phyloP scores from a whole-genome alignment of 345 rosid genomes.

The Durio zibethinus region DNA sequence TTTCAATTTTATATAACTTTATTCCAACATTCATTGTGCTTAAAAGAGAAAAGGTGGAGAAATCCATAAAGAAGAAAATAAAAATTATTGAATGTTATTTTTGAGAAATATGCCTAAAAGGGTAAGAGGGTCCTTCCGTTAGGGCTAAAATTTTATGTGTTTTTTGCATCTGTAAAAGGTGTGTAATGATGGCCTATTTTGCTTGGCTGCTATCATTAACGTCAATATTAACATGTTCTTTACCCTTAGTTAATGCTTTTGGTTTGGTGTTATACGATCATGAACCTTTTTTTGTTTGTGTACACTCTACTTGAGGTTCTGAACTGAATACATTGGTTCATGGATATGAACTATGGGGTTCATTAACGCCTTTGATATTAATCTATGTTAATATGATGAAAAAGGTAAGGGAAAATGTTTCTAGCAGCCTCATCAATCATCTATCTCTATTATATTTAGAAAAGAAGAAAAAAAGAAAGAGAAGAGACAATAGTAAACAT shows the following conservation, averaged over 20 bases:
- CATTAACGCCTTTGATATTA: no score
- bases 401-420: no score
- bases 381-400: not conserved
- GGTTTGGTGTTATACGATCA: constrained; percentile 16
- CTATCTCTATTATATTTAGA: no score
- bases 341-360: no score
- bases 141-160: not conserved
- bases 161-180: no score
- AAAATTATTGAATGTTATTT: not conserved
- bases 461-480: no score
- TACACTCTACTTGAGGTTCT: not conserved
- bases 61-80: not conserved
- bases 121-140: not conserved
- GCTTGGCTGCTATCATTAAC: not conserved
- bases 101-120: not conserved
- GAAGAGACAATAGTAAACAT: no score
- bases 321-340: not conserved
- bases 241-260: not conserved
- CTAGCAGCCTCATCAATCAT: no score
- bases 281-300: not conserved
- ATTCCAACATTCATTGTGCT: not conserved
- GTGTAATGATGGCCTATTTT: no score
- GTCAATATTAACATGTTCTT: constrained; percentile 12
- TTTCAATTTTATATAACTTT: not conserved
- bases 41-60: not conserved